Base-by-base conservation (phyloP, 176 grass and related monocot species). In the Oryza longistaminata region DNA sequence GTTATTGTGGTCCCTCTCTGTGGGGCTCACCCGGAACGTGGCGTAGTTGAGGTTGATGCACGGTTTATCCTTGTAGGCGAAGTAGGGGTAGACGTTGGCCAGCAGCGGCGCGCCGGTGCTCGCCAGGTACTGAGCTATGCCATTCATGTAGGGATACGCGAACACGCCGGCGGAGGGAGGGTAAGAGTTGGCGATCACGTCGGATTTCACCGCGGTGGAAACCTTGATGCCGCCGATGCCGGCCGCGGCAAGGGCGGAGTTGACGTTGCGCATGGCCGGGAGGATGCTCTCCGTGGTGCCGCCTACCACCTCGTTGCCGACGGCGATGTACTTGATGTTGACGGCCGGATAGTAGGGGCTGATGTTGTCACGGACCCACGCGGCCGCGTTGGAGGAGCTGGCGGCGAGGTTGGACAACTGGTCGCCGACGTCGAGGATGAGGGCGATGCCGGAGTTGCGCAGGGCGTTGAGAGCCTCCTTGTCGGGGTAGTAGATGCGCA, bases 401-500 rank as follows among this genome's bases (percentile, higher is more conserved):
- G 40, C 24, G 3, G 35, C 35, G 35, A 37, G 35, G 0, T 15
- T 1, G 5, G 24, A 0, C 1, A 89, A 9, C 0, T 5, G 1
- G 19, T 81, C 83, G 37, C 76, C 88, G 9, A 90, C 74, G 71
- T 77, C 89, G 35, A 94, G 12, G 15, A 74, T 72, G 74, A 97
- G 34, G n/a, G 16, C n/a, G 76, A 97, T 87, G 68, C 85, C 85
- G 13, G 83, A 82, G 67, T 45, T 37, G 49, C 70, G 77, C 0
- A 97, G 85, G 7, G 90, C 89, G 2, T 64, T 29, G 25, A 94
- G 92, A 0, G 83, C 66, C 0, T 62, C 42, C 21, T 13, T 49
- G 85, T 88, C 16, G 11, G 94, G 90, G 27, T 22, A 70, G 81
- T 97, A 97, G 26, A 97, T 75, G 72, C 94, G 84, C 92, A 97